Evolutionary conservation across 148 eudicot species (phyloP), one percentile per base, ranked within the genome.

Genomic region (Gaultheria prostrata): DNA sequence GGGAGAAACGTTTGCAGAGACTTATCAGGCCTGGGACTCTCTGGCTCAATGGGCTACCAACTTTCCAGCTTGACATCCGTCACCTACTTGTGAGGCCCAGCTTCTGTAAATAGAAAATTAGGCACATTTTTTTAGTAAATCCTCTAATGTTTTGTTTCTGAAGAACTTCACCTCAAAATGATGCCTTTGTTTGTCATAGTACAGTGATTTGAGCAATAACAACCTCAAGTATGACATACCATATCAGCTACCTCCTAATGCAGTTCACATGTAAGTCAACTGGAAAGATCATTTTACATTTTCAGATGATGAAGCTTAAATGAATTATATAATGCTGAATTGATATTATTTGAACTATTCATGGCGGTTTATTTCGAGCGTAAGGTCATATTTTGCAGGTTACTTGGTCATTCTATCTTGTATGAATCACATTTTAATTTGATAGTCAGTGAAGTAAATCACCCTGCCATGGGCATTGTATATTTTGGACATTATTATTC

Each of bases 181-280:
- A 80, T 88, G 76, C 78, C 70, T 81, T 48, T 63, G 43, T 56
- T 81, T 89, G 79, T 82, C 70, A 48, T 88, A 72, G 70, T 76
- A 76, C 93, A 93, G 95, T 81, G 95, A 93, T 85, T 76, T 90
- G 81, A 93, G 95, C 87, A 72, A 87, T 49, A 93, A 93, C 87
- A 93, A 93, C 76, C 80, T 93, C 82, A 83, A 82, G 20, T 89
- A 87, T 56, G 91, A 89, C 70, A 85, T 93, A 78, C 95, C 95
- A 20, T 93, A 90, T 84, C 91, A 92, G 73, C 94, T 93, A 83
- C 95, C 95, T 86, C 94, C 94, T 35, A 90, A 90, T 82, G 48
- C 86, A 35, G 35, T 72, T 80, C 89, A 83, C 80, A 46, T 92
- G 95, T 92, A 86, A 91, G 93, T 92, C 28, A 32, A 70, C 49